A percentile compares a stretch with the other conserved stretches of the same genome.
These are phyloP conservation scores for Hymenoscyphus fructigenus DNA, from an alignment of 2,329 filamentous ascomycete species.

Conservation along the genomic window DNA sequence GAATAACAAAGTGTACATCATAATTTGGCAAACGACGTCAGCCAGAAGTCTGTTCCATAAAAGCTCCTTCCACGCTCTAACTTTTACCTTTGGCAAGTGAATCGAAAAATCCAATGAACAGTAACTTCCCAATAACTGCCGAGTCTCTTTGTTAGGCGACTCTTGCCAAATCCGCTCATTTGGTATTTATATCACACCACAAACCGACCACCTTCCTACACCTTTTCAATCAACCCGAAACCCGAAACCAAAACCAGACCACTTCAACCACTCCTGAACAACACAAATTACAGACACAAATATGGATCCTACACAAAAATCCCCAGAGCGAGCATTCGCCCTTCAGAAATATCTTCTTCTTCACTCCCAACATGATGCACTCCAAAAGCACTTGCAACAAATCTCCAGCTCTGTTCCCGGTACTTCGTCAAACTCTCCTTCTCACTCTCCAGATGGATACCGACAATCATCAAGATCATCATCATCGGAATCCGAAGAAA, in stretches of 20 bases:
- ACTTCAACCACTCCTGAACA: not conserved
- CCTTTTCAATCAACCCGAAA: not conserved
- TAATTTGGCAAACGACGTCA: not conserved
- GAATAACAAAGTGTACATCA: not conserved
- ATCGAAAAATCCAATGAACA: not conserved
- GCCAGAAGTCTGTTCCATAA: not conserved
- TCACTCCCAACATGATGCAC: conserved; percentile 36
- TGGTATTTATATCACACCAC: not conserved
- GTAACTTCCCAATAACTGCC: not conserved
- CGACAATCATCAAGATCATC: conserved; percentile 24
- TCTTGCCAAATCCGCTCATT: not conserved
- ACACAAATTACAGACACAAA: not conserved
- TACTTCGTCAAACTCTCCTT: conserved; percentile 11
- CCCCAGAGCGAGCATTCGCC: conserved; percentile 34
- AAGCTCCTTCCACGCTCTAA: not conserved
- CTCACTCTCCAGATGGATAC: conserved; percentile 10
- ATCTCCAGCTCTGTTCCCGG: conserved; percentile 18
- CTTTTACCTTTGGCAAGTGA: not conserved
- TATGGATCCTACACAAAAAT: conserved; percentile 26
- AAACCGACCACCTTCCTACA: not conserved
- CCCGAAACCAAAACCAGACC: not conserved
- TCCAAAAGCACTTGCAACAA: conserved; percentile 36
- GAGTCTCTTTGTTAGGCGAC: not conserved
- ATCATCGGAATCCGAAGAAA: conserved; percentile 20
- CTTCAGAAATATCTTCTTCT: conserved; percentile 39